Conservation (phyloP, 768 basidiomycete genomes). For the Auricularia sp. region DNA sequence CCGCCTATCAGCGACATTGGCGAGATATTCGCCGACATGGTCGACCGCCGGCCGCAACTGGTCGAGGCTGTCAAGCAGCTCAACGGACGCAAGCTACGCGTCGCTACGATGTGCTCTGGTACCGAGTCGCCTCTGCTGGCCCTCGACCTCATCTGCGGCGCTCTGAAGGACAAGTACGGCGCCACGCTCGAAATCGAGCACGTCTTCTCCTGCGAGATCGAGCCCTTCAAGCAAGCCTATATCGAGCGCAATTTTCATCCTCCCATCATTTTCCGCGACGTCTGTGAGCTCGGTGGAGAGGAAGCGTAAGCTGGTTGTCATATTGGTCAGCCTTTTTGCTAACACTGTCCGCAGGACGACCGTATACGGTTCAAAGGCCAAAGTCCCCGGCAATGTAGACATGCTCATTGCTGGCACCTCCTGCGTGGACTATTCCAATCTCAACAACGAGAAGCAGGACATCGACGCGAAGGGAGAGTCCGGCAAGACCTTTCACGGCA, state of each 20-base stretch:
- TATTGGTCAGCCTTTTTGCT: background rate
- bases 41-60: slow-evolving; percentile 54
- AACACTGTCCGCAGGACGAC: slow-evolving; percentile 49
- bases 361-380: slow-evolving; percentile 77
- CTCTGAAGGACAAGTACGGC: slow-evolving; percentile 57
- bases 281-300: slow-evolving; percentile 72
- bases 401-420: slow-evolving; percentile 89
- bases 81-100: slow-evolving; percentile 72
- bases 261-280: slow-evolving; percentile 85
- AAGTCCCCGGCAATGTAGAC: slow-evolving; percentile 86
- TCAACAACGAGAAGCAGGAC: slow-evolving; percentile 86
- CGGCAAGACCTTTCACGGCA: slow-evolving; percentile 86
- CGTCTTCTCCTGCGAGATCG: slow-evolving; percentile 94
- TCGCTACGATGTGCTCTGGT: slow-evolving; percentile 96
- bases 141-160: slow-evolving; percentile 69
- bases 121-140: slow-evolving; percentile 93
- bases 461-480: slow-evolving; percentile 88
- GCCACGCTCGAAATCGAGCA: slow-evolving; percentile 69
- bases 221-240: slow-evolving; percentile 95
- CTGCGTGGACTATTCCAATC: slow-evolving; percentile 93
- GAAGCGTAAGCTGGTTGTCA: slow-evolving; percentile 53
- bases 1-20: slow-evolving; percentile 69
- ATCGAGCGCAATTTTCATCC: slow-evolving; percentile 95
- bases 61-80: slow-evolving; percentile 55
- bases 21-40: slow-evolving; percentile 67